Percentiles rank a stretch among this genome's conserved stretches.
Conservation (phyloP, 1,284 basidiomycete species). For the Porodaedalea pini region DNA sequence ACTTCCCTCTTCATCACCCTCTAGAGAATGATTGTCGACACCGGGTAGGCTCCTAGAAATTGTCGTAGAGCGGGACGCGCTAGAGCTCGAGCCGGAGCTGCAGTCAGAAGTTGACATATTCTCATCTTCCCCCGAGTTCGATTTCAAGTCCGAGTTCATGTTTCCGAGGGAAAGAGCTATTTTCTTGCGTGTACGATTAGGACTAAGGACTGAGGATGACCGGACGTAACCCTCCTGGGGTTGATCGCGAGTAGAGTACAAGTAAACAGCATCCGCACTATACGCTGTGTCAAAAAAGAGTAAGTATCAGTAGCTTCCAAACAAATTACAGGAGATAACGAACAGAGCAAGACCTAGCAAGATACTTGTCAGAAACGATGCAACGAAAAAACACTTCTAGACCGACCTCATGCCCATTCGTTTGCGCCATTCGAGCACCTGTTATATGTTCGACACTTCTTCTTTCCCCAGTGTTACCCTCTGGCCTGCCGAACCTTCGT, state of each 20-base stretch:
- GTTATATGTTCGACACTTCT: constrained; percentile 65
- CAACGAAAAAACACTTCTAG: constrained; percentile 13
- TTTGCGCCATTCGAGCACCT: constrained; percentile 70
- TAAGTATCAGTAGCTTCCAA: background rate
- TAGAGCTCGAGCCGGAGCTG: background rate
- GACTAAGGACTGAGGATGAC: constrained; percentile 9
- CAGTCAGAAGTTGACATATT: background rate
- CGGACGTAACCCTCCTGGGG: constrained; percentile 31
- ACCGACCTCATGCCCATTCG: constrained; percentile 76
- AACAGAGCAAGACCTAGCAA: constrained; percentile 52
- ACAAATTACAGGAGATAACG: constrained; percentile 23
- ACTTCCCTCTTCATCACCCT: constrained; percentile 30
- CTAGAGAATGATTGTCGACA: constrained; percentile 23
- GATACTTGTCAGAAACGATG: background rate
- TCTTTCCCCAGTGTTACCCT: constrained; percentile 34
- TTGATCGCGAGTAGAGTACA: constrained; percentile 81
- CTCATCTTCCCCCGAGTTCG: background rate
- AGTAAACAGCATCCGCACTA: constrained; percentile 71
- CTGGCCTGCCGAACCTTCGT: constrained; percentile 69
- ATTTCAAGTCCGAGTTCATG: background rate
- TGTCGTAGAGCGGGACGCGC: background rate
- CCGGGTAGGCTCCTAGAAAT: constrained; percentile 27
- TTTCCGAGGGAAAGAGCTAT: background rate
- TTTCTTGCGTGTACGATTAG: constrained; percentile 6
- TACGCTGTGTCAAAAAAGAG: constrained; percentile 49